These are phyloP conservation scores for Endocalyx cinctus DNA, from an alignment of 2,329 filamentous ascomycete genomes.

Conservation along the genomic window DNA sequence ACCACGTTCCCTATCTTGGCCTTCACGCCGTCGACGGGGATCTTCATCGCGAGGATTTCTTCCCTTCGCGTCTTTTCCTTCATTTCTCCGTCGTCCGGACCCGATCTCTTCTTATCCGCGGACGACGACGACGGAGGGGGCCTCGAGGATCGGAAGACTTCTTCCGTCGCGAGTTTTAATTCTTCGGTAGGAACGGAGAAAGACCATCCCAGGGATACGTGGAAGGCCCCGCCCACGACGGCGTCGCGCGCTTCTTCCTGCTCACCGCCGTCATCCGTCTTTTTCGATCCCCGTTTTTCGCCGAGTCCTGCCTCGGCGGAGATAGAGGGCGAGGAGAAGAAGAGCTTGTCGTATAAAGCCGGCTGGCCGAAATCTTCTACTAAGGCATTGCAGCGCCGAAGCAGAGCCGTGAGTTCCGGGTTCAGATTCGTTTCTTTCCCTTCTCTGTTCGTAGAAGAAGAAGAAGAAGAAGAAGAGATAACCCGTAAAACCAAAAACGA, in stretches of 20 bases:
- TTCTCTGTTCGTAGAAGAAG: background rate
- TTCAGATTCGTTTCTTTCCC: conserved; percentile 25
- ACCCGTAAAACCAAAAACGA: conserved; percentile 81
- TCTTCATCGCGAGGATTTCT: conserved; percentile 38
- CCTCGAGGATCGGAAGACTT: no score
- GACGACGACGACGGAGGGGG: no score
- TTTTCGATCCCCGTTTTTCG: no score
- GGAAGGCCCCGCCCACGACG: conserved; percentile 55
- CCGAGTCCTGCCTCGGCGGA: background rate
- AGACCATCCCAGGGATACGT: conserved; percentile 87
- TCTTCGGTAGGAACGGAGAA: conserved; percentile 49
- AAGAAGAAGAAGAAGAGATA: conserved; percentile 4
- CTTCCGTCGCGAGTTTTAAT: conserved; percentile 32
- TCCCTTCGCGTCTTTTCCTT: no score
- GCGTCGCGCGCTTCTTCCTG: conserved; percentile 1
- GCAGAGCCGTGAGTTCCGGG: conserved; percentile 55
- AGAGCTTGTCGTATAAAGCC: conserved; percentile 54
- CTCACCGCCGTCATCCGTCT: background rate
- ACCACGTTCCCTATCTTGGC: conserved; percentile 71
- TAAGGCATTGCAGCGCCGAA: conserved; percentile 62
- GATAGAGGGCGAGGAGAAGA: background rate
- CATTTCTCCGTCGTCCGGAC: conserved; percentile 22
- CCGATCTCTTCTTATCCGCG: background rate
- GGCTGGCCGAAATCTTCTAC: conserved; percentile 61
- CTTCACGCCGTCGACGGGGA: conserved; percentile 61